These are phyloP conservation scores for Naganishia friedmannii DNA, from an alignment of 768 basidiomycete species.

Conservation along the genomic window DNA sequence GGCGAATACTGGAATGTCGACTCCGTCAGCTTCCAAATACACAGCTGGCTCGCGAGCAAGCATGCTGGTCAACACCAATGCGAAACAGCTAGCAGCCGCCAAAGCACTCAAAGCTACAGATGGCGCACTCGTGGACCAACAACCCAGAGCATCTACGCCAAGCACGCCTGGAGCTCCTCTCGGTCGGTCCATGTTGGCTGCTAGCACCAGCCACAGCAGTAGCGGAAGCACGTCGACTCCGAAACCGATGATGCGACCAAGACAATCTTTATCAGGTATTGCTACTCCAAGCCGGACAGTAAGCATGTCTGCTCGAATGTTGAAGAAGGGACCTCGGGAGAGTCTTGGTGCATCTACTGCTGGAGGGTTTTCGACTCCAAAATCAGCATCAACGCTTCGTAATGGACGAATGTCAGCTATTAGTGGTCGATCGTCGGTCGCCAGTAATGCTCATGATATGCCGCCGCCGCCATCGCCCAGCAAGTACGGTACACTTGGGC, in stretches of 20 bases:
- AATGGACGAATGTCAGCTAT: conserved; percentile 23
- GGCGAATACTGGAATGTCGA: background rate
- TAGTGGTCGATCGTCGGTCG: conserved; percentile 26
- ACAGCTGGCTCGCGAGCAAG: conserved; percentile 81
- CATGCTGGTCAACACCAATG: conserved; percentile 79
- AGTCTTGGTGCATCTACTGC: conserved; percentile 32
- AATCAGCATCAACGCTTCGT: conserved; percentile 2
- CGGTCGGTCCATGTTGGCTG: conserved; percentile 5
- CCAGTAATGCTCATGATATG: conserved; percentile 35
- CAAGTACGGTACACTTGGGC: conserved; percentile 29
- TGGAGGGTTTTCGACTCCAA: conserved; percentile 9
- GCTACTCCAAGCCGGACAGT: conserved; percentile 30
- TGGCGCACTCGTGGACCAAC: conserved; percentile 3
- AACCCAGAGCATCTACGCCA: conserved; percentile 27
- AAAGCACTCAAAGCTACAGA: conserved; percentile 32
- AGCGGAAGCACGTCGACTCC: conserved; percentile 2
- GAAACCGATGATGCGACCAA: conserved; percentile 12
- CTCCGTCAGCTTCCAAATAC: conserved; percentile 50
- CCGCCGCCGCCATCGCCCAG: conserved; percentile 48
- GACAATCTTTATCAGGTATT: conserved; percentile 13
- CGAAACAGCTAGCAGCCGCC: conserved; percentile 62
- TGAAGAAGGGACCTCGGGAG: conserved; percentile 38
- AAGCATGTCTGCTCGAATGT: conserved; percentile 24
- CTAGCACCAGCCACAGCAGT: conserved; percentile 13
- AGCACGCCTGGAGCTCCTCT: conserved; percentile 2